These are phyloP conservation scores for Pneumocystis murina DNA, from an alignment of 1,139 yeast species.

Conservation along the genomic window DNA sequence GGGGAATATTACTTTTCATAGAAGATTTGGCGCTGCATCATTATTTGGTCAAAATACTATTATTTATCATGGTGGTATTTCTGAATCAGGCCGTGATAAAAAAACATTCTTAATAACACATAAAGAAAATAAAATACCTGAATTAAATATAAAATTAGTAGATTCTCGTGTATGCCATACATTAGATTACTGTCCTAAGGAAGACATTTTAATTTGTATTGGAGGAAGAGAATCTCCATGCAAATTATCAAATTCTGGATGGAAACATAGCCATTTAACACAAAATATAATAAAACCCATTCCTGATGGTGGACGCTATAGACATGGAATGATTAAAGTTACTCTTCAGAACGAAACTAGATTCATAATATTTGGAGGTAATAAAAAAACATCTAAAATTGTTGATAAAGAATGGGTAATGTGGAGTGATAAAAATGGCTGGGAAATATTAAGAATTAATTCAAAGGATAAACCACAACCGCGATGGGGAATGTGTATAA, in stretches of 20 bases:
- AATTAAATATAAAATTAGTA: slow-evolving; percentile 2
- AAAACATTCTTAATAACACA: slow-evolving; percentile 10
- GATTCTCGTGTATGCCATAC: slow-evolving; percentile 49
- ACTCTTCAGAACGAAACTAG: background rate
- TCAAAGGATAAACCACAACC: background rate
- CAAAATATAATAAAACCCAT: background rate
- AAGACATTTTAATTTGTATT: slow-evolving; percentile 28
- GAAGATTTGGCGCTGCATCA: slow-evolving; percentile 13
- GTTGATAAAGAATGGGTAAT: background rate
- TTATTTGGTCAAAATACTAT: slow-evolving; percentile 21
- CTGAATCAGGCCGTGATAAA: slow-evolving; percentile 24
- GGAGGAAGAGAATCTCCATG: slow-evolving; percentile 64
- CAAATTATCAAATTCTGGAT: slow-evolving; percentile 29
- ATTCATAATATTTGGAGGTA: background rate
- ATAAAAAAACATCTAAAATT: background rate
- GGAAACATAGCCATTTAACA: slow-evolving; percentile 18
- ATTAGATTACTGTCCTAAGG: slow-evolving; percentile 25
- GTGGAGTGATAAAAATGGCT: background rate
- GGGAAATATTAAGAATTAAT: background rate
- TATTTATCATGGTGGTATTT: slow-evolving; percentile 42
- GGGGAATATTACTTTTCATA: slow-evolving; percentile 2
- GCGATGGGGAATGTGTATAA: background rate
- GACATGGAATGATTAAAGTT: background rate
- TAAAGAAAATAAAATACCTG: slow-evolving; percentile 5
- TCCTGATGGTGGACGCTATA: background rate